Conservation (phyloP, 2,329 filamentous ascomycete genomes). For the Fusarium sp. region DNA sequence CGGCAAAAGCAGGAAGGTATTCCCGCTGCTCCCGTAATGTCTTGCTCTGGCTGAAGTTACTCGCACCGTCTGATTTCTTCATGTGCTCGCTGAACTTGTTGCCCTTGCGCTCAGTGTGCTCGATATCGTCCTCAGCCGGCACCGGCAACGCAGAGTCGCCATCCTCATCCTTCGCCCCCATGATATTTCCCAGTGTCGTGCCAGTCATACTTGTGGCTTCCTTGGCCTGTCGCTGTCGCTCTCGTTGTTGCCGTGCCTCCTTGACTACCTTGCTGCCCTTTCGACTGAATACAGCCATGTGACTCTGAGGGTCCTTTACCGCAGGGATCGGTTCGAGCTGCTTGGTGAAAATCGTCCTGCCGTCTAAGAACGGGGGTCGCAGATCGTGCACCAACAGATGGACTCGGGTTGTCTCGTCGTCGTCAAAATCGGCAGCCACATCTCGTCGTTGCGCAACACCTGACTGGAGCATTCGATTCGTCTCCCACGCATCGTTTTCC, state of each 20-base stretch:
- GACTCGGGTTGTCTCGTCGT: slow-evolving; percentile 87
- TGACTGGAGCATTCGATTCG: slow-evolving; percentile 96
- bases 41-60: slow-evolving; percentile 92
- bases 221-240: slow-evolving; percentile 92
- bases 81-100: slow-evolving; percentile 90
- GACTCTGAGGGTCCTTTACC: slow-evolving; percentile 90
- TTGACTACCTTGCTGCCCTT: slow-evolving; percentile 94
- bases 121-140: slow-evolving; percentile 72
- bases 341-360: slow-evolving; percentile 95
- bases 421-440: slow-evolving; percentile 83
- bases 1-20: slow-evolving; percentile 93
- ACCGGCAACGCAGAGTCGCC: slow-evolving; percentile 87
- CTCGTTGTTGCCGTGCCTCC: slow-evolving; percentile 88
- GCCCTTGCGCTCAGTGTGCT: slow-evolving; percentile 57
- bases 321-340: slow-evolving; percentile 95
- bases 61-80: slow-evolving; percentile 85
- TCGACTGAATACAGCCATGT: slow-evolving; percentile 97
- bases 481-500: slow-evolving; percentile 98
- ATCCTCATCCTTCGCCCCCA: slow-evolving; percentile 93
- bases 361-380: slow-evolving; percentile 92
- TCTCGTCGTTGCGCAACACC: slow-evolving; percentile 91
- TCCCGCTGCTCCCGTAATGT: slow-evolving; percentile 89
- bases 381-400: slow-evolving; percentile 94
- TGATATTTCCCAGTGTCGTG: slow-evolving; percentile 90
- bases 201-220: slow-evolving; percentile 93